These are phyloP conservation scores for Fraxinus quadrangulata DNA, from an alignment of 257 asterid species.

Conservation along the genomic window DNA sequence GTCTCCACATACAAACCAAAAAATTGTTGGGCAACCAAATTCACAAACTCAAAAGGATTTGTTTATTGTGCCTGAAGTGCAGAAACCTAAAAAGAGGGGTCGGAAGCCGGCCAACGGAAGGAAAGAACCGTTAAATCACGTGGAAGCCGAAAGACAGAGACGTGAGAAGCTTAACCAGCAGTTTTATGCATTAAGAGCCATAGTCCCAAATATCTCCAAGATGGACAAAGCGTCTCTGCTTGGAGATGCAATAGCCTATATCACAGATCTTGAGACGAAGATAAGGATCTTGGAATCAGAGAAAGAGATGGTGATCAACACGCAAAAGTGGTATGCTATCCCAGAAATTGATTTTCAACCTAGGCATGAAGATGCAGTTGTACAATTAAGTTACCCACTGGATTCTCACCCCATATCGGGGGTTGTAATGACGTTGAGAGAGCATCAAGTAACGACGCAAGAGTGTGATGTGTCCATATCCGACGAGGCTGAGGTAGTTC, in stretches of 20 bases:
- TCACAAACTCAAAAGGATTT: constrained; percentile 35
- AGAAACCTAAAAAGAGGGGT: constrained; percentile 77
- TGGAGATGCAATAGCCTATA: constrained; percentile 81
- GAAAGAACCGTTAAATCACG: constrained; percentile 85
- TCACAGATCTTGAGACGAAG: constrained; percentile 77
- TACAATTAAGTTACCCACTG: constrained; percentile 67
- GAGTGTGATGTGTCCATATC: constrained; percentile 58
- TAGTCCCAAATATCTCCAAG: constrained; percentile 88
- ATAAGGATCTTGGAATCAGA: constrained; percentile 65
- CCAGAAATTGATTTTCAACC: constrained; percentile 72
- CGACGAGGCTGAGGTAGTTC: constrained; percentile 68
- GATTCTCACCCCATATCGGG: constrained; percentile 74
- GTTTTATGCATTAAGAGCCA: constrained; percentile 80
- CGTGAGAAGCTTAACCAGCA: constrained; percentile 89
- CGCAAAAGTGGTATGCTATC: constrained; percentile 24
- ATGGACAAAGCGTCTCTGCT: constrained; percentile 94
- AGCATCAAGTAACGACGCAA: constrained; percentile 57
- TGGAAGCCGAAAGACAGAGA: constrained; percentile 92
- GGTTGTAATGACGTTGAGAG: constrained; percentile 69
- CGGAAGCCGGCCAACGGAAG: constrained; percentile 88
- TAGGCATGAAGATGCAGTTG: constrained; percentile 62
- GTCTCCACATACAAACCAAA: constrained; percentile 38
- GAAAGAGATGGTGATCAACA: constrained; percentile 39
- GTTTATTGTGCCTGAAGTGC: constrained; percentile 53
- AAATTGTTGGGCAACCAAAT: constrained; percentile 24